Evolutionary conservation across 495 filamentous ascomycete species (phyloP), one percentile per base, ranked within the genome.

Genomic region (Annulohypoxylon nitens): DNA sequence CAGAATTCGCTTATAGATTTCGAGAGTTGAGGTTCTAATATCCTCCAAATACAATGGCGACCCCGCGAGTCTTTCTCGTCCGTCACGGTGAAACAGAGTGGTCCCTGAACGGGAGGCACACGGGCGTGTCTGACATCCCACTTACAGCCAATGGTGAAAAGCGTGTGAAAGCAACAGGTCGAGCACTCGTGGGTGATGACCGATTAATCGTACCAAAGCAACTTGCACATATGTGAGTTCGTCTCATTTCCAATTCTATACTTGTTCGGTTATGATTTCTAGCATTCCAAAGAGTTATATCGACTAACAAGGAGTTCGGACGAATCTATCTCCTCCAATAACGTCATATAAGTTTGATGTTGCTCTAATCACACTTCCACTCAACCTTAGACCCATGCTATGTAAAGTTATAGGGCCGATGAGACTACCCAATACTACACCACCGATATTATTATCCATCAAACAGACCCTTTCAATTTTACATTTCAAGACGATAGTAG

Each of bases 81-180:
- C 93, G 96, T 72, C 96, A 99, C 76, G 88, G 88, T 81, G 96
- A 99, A 82, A 99, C 96, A 2, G 93, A 97, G 86, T 99, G 96
- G 96, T 97, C 95, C 1, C 88, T 98, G 43, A 94, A 93, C 76
- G 96, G 95, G 66, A 90, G 91, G 23, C 95, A 99, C 83, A 99
- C 96, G 0, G 93, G 95, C 54, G 87, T 83, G 26, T 93, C 92
- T 26, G 96, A 99, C 71, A 90, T 99, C 20, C 89, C 93, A 0
- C 85, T 99, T 9, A 99, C 96, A 1, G 80, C 88, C 11, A 93
- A 93, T 79, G 96, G 96, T 37, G 94, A 97, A 83, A 92, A 90
- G 76, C 88, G 94, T 23, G 89, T 98, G 67, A 85, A 84, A 61
- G 91, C 94, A 10, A 97, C 96, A 0, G 93, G 94, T 23, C 87